Conservation (phyloP, 768 basidiomycete species). For the Suillus cothurnatus region DNA sequence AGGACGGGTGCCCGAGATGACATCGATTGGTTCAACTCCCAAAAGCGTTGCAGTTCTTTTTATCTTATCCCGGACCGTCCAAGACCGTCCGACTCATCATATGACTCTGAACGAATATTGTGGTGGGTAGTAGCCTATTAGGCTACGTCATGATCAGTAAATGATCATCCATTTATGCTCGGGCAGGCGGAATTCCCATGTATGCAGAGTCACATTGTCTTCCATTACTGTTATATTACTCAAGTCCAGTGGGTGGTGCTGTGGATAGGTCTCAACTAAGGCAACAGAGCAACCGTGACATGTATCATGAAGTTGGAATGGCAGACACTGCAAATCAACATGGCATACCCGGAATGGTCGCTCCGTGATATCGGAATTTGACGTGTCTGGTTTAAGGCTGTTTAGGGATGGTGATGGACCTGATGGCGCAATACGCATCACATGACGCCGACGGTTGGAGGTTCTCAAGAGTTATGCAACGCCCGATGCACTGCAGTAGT, state of each 20-base stretch:
- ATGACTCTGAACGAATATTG: background rate
- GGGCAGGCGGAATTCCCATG: background rate
- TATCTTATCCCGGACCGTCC: background rate
- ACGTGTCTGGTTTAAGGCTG: background rate
- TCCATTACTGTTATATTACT: background rate
- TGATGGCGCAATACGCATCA: slow-evolving; percentile 1
- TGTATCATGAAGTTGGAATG: slow-evolving; percentile 5
- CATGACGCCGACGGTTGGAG: background rate
- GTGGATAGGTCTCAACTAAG: background rate
- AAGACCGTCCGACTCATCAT: background rate
- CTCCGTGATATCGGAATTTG: background rate
- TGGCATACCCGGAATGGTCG: background rate
- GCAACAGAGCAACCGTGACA: background rate
- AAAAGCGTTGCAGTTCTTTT: background rate
- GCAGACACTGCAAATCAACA: background rate
- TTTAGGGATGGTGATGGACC: background rate
- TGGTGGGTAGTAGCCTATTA: background rate
- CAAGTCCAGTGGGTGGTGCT: background rate
- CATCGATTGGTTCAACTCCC: slow-evolving; percentile 4
- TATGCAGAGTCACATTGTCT: background rate
- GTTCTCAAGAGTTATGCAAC: background rate
- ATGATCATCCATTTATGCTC: background rate
- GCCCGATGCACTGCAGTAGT: background rate
- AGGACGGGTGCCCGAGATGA: background rate
- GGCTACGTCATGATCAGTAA: background rate